phyloP scores from a whole-genome alignment of 1,284 basidiomycete genomes.

The Phellinidium pouzarii region DNA sequence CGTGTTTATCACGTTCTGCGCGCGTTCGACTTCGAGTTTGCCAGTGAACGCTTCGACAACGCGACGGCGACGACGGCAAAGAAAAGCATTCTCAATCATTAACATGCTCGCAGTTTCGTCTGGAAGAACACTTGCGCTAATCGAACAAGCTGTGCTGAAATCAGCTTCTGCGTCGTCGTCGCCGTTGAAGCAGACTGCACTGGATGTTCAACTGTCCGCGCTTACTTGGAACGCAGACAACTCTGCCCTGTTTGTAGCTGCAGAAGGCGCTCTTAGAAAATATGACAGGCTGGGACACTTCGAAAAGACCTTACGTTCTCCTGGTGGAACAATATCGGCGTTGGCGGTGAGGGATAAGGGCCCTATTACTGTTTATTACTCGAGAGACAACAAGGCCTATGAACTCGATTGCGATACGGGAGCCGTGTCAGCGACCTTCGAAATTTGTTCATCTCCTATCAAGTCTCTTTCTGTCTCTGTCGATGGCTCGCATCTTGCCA shows the following conservation, averaged over 20 bases:
- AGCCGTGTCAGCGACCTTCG: constrained; percentile 48
- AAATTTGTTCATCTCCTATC: constrained; percentile 50
- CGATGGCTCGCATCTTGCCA: constrained; percentile 50
- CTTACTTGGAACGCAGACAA: constrained; percentile 52
- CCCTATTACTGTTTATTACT: constrained; percentile 36
- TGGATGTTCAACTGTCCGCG: constrained; percentile 33
- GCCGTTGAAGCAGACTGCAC: constrained; percentile 34
- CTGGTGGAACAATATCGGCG: constrained; percentile 31
- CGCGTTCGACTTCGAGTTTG: too few relatives aligned
- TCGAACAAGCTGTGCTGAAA: constrained; percentile 43
- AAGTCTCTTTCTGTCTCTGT: constrained; percentile 50
- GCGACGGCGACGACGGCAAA: neutral
- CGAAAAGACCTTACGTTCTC: constrained; percentile 35
- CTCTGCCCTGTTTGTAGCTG: constrained; percentile 45
- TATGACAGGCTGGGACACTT: constrained; percentile 44
- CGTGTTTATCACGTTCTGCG: neutral
- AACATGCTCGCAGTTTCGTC: constrained; percentile 44
- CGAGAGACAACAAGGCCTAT: constrained; percentile 45
- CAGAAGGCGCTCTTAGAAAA: constrained; percentile 38
- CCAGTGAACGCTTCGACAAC: too few relatives aligned
- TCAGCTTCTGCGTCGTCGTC: constrained; percentile 31
- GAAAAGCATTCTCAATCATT: neutral
- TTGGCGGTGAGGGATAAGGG: constrained; percentile 42
- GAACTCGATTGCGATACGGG: constrained; percentile 53
- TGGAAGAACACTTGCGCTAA: constrained; percentile 36